Evolutionary conservation across 805 yeast genomes (phyloP).

Genomic region (Wickerhamiella brachini): DNA sequence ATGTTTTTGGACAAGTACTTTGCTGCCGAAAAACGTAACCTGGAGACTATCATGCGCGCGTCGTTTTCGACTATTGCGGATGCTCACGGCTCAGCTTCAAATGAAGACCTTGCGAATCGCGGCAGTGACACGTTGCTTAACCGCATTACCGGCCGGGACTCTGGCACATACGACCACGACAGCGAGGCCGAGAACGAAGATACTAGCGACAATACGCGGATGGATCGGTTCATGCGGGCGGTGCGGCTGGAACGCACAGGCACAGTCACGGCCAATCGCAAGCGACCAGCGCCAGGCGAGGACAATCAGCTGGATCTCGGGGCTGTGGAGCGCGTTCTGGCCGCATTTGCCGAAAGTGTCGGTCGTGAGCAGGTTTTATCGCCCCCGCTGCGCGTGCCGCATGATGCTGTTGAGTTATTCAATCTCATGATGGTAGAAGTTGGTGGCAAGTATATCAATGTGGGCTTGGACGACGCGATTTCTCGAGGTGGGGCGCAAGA

Average conservation of each 20-base stretch:
- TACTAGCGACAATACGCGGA: not conserved
- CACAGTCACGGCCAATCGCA: conserved; percentile 1
- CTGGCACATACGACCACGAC: conserved; percentile 6
- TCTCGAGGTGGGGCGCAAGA: conserved; percentile 25
- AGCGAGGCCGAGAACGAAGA: not conserved
- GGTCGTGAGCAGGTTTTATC: conserved; percentile 51
- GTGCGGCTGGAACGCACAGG: conserved; percentile 13
- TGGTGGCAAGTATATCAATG: conserved; percentile 61
- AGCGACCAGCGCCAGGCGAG: not conserved
- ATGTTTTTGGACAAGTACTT: conserved; percentile 58
- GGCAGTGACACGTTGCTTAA: not conserved
- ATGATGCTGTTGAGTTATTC: conserved; percentile 49
- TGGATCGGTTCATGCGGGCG: conserved; percentile 7
- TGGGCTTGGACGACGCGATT: conserved; percentile 54
- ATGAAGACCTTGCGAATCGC: not conserved
- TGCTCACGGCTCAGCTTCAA: conserved; percentile 16
- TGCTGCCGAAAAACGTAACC: conserved; percentile 51
- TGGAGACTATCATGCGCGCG: conserved; percentile 34
- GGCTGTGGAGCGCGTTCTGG: conserved; percentile 49
- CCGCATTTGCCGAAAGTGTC: conserved; percentile 61
- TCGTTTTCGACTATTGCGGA: conserved; percentile 34
- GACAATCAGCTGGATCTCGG: conserved; percentile 26
- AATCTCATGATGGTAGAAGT: conserved; percentile 55
- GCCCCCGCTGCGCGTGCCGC: conserved; percentile 35
- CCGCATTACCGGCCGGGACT: not conserved